Base-by-base conservation (phyloP, 345 rosid genomes). In the Jatropha curcas region DNA sequence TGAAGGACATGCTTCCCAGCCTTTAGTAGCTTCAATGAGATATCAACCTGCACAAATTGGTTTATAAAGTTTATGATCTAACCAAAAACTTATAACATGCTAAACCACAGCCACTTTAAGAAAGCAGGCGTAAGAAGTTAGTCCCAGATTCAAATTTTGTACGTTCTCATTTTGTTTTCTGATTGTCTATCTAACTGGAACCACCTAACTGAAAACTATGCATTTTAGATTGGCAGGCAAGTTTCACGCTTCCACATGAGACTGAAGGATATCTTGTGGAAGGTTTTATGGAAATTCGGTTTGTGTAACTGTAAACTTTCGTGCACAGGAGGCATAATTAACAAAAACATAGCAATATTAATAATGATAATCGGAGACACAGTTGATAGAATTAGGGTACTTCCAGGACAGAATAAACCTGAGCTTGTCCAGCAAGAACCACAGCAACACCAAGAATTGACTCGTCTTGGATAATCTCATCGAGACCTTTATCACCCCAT, bases 1-100 rank as follows among this genome's bases (percentile, higher is more conserved):
- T 94, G 98, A 81, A 92, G 86, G 72, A 94, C 92, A 76, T 92
- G 97, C 79, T 94, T 92, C 76, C 95, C 97, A 20, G 88, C 91
- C 86, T 87, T 87, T n/a, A 90, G 86, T 84, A 94, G 86, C 83
- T 82, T 88, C 62, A 94, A 55, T 30, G 97, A 88, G 79, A 85
- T 83, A 76, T 90, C 93, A 76, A 89, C 93, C 98, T 94, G 80
- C 82, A 85, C 1, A 43, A 25, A 71, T 82, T 41, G 25, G 34
- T 70, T 48, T 14, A 34, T 7, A 55, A 6, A 57, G 27, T 61
- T 37, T 31, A 60, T 25, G 46, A 52, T 16, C 20, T 45, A 39
- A 37, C 28, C 31, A 35, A 14, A 68, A 50, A 61, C 17, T 59
- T 14, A 66, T 7, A 35, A 13, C 22, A 53, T 50, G 60, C 65